Evolutionary conservation across 768 basidiomycete species (phyloP), one percentile per base, ranked within the genome.

Genomic region (Lactarius indigo): DNA sequence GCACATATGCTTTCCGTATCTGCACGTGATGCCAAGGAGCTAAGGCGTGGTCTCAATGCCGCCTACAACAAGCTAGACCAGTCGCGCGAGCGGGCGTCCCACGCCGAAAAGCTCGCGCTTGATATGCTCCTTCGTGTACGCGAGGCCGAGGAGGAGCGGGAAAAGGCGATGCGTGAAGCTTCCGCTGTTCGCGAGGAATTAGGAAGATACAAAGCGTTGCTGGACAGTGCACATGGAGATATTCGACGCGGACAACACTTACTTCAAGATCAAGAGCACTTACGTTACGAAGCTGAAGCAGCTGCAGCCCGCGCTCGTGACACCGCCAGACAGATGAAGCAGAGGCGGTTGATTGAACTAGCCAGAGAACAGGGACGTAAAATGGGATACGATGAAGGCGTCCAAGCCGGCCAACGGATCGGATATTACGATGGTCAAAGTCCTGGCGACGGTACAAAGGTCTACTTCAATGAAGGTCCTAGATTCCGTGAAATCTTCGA

Each of bases 91-190:
- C 81, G 82, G 62, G 82, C 80, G 28, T 76, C 76, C 33, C 75
- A 78, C 30, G 80, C 82, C n/a, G 82, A 83, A 67, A 75, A 75
- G 47, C 79, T 81, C 44, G 81, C 81, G n/a, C 74, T 81, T 54
- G 82, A 82, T 56, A 77, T 82, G 67, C 81, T 80, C 28, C 73
- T 76, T 61, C 76, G 79, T 30, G 74, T 83, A 63, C 78, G 78
- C 57, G 72, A 75, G 47, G 78, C 77, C 12, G 80, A 78, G 31
- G 79, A 81, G 15, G 78, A 75, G 39, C 77, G 81, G 47, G 68
- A 76, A 8, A 72, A 73, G 15, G 73, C 81, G 1, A 79, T 82
- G 67, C 77, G 77, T 26, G 80, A 83, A 3, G 69, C 75, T 0
- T 74, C 76, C 15, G 74, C 78, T 41, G 73, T 76, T 3, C 73